A percentile compares a stretch with the other conserved stretches of the same genome.
phyloP scores from a whole-genome alignment of 306 rosid species.

The Medicago arabica region DNA sequence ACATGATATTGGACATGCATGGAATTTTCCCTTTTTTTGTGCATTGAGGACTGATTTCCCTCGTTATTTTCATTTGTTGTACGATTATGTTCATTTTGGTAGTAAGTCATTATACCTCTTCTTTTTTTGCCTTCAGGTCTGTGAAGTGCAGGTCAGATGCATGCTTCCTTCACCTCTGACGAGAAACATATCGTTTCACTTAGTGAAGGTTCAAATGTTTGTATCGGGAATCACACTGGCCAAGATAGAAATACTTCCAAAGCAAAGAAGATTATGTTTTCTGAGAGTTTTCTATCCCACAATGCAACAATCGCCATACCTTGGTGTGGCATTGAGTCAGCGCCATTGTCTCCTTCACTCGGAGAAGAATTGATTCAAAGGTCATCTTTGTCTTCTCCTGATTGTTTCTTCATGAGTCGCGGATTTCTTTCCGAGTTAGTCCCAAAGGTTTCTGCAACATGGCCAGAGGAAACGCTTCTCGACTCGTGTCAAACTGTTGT shows the following conservation, averaged over 20 bases:
- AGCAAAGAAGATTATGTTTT: constrained; percentile 61
- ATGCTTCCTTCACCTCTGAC: constrained; percentile 78
- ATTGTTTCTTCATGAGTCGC: constrained; percentile 68
- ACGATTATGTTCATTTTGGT: neutral
- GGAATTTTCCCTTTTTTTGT: constrained; percentile 1
- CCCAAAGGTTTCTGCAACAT: constrained; percentile 75
- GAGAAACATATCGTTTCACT: constrained; percentile 82
- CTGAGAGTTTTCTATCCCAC: constrained; percentile 68
- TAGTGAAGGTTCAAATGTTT: constrained; percentile 74
- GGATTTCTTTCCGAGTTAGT: constrained; percentile 66
- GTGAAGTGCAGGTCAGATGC: constrained; percentile 64
- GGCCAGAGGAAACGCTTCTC: constrained; percentile 77
- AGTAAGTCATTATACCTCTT: constrained; percentile 17
- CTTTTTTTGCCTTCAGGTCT: constrained; percentile 53
- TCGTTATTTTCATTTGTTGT: neutral
- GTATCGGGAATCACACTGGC: constrained; percentile 66
- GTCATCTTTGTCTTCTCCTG: constrained; percentile 61
- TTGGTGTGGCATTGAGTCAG: constrained; percentile 72
- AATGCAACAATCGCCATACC: constrained; percentile 76
- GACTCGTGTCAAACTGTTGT: constrained; percentile 48
- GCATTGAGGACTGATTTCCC: constrained; percentile 18
- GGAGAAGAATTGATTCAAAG: constrained; percentile 47
- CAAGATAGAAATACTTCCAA: constrained; percentile 59
- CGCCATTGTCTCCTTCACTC: constrained; percentile 56
- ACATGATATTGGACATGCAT: neutral